Evolutionary conservation across 306 rosid genomes (phyloP).

Genomic region (Quercus parvula): DNA sequence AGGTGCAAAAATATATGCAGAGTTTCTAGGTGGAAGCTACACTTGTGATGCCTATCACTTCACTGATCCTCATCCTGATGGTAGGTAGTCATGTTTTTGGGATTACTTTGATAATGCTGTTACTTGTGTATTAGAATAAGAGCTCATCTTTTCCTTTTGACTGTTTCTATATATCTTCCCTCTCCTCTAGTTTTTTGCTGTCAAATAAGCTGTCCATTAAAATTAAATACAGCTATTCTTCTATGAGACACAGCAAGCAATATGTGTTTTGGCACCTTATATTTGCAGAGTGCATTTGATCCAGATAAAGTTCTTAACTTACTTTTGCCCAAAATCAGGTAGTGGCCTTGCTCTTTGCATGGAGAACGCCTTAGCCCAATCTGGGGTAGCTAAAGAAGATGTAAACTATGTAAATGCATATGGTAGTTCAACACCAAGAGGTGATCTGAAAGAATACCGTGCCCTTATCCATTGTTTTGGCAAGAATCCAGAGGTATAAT

Average conservation of each 20-base stretch:
- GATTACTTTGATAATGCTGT: background rate
- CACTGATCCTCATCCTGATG: conserved; percentile 92
- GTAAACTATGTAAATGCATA: conserved; percentile 94
- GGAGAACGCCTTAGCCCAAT: conserved; percentile 75
- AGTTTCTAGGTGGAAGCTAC: conserved; percentile 94
- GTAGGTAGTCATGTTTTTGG: conserved; percentile 34
- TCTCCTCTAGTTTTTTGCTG: background rate
- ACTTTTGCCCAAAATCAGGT: conserved; percentile 41
- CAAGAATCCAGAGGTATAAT: conserved; percentile 63
- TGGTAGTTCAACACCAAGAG: conserved; percentile 85
- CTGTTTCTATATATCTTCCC: background rate
- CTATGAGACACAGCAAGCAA: background rate
- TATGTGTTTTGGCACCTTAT: background rate
- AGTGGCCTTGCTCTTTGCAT: conserved; percentile 82
- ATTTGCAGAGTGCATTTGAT: background rate
- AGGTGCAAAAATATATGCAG: conserved; percentile 91
- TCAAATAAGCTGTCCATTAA: background rate
- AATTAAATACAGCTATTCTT: background rate
- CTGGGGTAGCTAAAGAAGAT: conserved; percentile 78
- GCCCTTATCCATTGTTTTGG: conserved; percentile 90
- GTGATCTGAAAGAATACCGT: conserved; percentile 86
- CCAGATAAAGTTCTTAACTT: background rate
- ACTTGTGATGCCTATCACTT: conserved; percentile 88
- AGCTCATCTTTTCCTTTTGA: background rate
- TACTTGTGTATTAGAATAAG: background rate